Evolutionary conservation across 768 basidiomycete species (phyloP).

Genomic region (Trametes coccinea): DNA sequence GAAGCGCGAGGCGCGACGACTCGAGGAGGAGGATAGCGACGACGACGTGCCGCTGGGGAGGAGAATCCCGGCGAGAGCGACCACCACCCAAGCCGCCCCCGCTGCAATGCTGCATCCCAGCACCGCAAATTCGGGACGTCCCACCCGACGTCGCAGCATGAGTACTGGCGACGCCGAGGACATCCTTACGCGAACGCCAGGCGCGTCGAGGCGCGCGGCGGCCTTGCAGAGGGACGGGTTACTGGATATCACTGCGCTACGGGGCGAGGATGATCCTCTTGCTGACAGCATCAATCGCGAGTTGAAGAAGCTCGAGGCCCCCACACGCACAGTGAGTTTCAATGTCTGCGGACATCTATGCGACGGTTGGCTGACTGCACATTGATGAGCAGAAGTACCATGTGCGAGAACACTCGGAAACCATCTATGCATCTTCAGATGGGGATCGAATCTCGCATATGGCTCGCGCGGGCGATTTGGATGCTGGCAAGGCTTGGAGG

Average conservation of each 20-base stretch:
- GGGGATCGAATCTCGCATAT: constrained; percentile 70
- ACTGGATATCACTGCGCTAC: constrained; percentile 40
- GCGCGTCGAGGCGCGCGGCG: constrained; percentile 18
- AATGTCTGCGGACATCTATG: constrained; percentile 5
- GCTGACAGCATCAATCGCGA: constrained; percentile 75
- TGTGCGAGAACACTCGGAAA: constrained; percentile 71
- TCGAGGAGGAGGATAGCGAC: constrained; percentile 52
- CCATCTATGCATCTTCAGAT: constrained; percentile 76
- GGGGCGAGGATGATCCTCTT: constrained; percentile 53
- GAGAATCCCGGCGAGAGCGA: constrained; percentile 6
- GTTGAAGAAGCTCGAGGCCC: constrained; percentile 55
- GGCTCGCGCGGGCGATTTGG: constrained; percentile 77
- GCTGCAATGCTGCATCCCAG: constrained; percentile 26
- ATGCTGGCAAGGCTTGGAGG: constrained; percentile 83
- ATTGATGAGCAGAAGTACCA: constrained; percentile 65
- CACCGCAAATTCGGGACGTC: constrained; percentile 36
- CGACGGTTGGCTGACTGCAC: background rate
- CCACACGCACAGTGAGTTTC: constrained; percentile 45
- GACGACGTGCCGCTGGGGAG: background rate
- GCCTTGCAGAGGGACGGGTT: constrained; percentile 33
- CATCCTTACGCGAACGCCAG: constrained; percentile 34
- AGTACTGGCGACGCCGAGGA: constrained; percentile 75
- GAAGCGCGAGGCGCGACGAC: constrained; percentile 58
- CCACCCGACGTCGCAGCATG: constrained; percentile 67
- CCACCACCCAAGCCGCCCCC: background rate